Percentiles rank a stretch among this genome's conserved stretches.
These are phyloP conservation scores for Diospyros kaki DNA, from an alignment of 148 eudicot genomes.

Conservation along the genomic window DNA sequence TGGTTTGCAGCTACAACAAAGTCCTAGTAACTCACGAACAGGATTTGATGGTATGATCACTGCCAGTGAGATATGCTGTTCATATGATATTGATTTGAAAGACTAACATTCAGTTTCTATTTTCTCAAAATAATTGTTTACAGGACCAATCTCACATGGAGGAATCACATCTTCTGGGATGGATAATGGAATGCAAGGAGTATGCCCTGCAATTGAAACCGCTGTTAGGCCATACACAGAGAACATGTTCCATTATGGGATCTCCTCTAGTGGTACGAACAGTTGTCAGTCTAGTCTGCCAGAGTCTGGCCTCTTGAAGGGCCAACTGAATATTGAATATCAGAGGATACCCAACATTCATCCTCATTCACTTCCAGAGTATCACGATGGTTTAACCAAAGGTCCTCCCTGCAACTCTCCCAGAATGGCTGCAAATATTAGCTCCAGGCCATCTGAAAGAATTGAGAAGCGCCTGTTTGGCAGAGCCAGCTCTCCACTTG, in stretches of 20 bases:
- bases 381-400: conserved; percentile 50
- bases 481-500: conserved; percentile 37
- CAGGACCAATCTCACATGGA: conserved; percentile 44
- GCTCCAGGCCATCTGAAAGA: conserved; percentile 33
- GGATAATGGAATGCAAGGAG: conserved; percentile 33
- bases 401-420: conserved; percentile 35
- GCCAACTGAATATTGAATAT: conserved; percentile 34
- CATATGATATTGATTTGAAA: background rate
- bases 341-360: conserved; percentile 34
- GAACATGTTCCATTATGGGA: conserved; percentile 33
- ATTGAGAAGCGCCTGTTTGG: conserved; percentile 40
- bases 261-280: conserved; percentile 64
- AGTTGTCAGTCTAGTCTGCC: conserved; percentile 39
- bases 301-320: conserved; percentile 32
- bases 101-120: background rate
- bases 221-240: conserved; percentile 33
- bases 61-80: background rate
- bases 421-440: conserved; percentile 28
- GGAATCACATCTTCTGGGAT: conserved; percentile 26
- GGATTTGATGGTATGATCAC: conserved; percentile 41
- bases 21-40: conserved; percentile 29
- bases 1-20: conserved; percentile 34
- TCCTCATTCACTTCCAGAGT: conserved; percentile 63
- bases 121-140: conserved; percentile 8
- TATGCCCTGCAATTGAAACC: conserved; percentile 23